Conservation (phyloP, 768 basidiomycete genomes). For the Phaeolepiota aurea region DNA sequence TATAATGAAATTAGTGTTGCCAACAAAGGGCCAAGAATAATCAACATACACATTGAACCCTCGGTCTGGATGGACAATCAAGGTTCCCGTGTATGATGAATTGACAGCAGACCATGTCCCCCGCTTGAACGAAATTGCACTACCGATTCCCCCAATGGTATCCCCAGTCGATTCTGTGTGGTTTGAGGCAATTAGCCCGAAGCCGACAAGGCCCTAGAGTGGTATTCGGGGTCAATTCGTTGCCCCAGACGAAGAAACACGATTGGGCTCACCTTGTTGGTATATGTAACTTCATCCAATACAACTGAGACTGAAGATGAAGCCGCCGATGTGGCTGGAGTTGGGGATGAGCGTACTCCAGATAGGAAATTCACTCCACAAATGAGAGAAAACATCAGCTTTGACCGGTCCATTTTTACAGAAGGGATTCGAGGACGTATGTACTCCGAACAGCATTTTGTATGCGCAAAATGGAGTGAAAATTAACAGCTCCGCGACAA, state of each 20-base stretch:
- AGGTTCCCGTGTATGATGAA: constrained; percentile 37
- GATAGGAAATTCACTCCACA: no score
- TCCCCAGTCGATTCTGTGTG: constrained; percentile 49
- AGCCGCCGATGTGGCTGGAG: no score
- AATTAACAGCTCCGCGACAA: no score
- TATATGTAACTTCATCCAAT: not conserved
- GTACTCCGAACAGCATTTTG: no score
- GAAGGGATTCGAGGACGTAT: no score
- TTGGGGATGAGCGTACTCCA: no score
- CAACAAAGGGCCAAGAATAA: constrained; percentile 1
- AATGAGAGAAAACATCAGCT: no score
- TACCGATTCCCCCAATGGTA: constrained; percentile 58
- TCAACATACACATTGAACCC: constrained; percentile 47
- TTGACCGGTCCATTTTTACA: no score
- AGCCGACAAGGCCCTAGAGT: constrained; percentile 46
- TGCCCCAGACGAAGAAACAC: not conserved
- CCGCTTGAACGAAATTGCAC: constrained; percentile 48
- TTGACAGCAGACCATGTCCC: constrained; percentile 31
- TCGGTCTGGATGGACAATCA: constrained; percentile 50
- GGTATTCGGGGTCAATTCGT: not conserved
- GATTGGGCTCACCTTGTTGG: not conserved
- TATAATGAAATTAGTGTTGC: constrained; percentile 1
- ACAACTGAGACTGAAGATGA: not conserved
- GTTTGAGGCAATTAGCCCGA: constrained; percentile 51
- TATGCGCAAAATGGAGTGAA: no score